Base-by-base conservation (phyloP, 441 rosid species). In the Aleurites moluccanus region DNA sequence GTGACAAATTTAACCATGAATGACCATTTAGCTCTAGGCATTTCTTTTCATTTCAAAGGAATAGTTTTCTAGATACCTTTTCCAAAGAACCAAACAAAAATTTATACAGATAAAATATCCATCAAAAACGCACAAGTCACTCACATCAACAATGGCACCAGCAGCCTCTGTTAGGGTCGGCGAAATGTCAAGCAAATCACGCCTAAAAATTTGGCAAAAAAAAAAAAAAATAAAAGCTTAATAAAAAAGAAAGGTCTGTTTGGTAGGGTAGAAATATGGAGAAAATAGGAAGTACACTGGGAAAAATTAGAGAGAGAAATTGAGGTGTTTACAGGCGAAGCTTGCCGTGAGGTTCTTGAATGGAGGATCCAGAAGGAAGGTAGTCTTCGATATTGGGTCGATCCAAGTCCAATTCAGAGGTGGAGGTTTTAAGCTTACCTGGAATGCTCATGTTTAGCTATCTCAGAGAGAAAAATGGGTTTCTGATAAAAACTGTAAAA, bases 141-240 rank as follows among this genome's bases (percentile, higher is more conserved):
- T 78, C 71, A 93, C 98, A 85, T 91, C 98, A 73, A 95, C 87
- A 80, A 93, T 95, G 70, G 99, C 99, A 73, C 99, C 99, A 74
- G 93, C 98, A 81, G 98, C 97, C 84, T 95, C 99, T 21, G 98
- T 91, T 35, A 93, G 88, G 30, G 94, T 83, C 0, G 96, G 98
- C 6, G 98, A 88, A 64, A 95, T 85, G 45, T 95, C 98, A 23
- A 95, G 90, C 88, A 95, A 83, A 84, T 93, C 97, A 72, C 86
- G 87, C 85, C 98, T 93, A 77, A 21, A 77, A 30, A 76, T n/a
- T 6, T 21, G 4, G 50, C 44, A 73, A 61, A 16, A 25, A 10
- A 21, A n/a, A n/a, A n/a, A n/a, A n/a, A 49, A 73, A 61, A 33
- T 13, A 55, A 14, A n/a, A 8, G 11, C 44, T 40, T 20, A 42